Percentiles rank a stretch among this genome's conserved stretches.
Evolutionary conservation across 495 filamentous ascomycete species (phyloP).

Genomic region (Usnea hakonensis): DNA sequence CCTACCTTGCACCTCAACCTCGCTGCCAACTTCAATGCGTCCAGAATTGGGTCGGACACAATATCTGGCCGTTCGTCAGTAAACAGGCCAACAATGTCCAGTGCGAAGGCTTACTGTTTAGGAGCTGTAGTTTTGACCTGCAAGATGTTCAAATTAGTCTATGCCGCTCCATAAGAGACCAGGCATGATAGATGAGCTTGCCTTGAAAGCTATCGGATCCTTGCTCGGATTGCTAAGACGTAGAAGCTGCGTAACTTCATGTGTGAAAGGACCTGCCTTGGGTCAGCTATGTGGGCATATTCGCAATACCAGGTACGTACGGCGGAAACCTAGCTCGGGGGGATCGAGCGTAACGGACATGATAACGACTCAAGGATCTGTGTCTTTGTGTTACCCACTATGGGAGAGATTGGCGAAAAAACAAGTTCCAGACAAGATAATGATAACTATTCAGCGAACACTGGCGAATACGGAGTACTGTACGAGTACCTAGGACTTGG

Average conservation of each 20-base stretch:
- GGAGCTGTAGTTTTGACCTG: slow-evolving; percentile 99
- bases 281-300: slow-evolving; percentile 7
- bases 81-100: slow-evolving; percentile 16
- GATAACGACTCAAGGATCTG: slow-evolving; percentile 23
- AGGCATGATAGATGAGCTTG: slow-evolving; percentile 33
- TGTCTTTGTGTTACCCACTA: neutral
- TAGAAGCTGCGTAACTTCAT: slow-evolving; percentile 80
- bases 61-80: slow-evolving; percentile 55
- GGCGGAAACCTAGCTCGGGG: slow-evolving; percentile 82
- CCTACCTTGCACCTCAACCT: slow-evolving; percentile 89
- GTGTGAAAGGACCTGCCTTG: slow-evolving; percentile 74
- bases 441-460: too few species aligned
- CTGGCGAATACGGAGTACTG: too few species aligned
- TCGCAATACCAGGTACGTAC: slow-evolving; percentile 45
- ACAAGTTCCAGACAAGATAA: too few species aligned
- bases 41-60: slow-evolving; percentile 97
- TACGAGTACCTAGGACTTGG: too few species aligned
- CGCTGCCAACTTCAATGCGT: slow-evolving; percentile 77
- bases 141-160: neutral
- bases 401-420: too few species aligned
- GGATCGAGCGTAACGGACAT: slow-evolving; percentile 97
- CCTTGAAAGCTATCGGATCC: slow-evolving; percentile 91
- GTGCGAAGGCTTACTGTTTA: slow-evolving; percentile 70
- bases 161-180: neutral
- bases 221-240: slow-evolving; percentile 69